A percentile compares a stretch with the other conserved stretches of the same genome.
Evolutionary conservation across 139 green algal species (phyloP).

Genomic region (Yamagishiella unicocca): DNA sequence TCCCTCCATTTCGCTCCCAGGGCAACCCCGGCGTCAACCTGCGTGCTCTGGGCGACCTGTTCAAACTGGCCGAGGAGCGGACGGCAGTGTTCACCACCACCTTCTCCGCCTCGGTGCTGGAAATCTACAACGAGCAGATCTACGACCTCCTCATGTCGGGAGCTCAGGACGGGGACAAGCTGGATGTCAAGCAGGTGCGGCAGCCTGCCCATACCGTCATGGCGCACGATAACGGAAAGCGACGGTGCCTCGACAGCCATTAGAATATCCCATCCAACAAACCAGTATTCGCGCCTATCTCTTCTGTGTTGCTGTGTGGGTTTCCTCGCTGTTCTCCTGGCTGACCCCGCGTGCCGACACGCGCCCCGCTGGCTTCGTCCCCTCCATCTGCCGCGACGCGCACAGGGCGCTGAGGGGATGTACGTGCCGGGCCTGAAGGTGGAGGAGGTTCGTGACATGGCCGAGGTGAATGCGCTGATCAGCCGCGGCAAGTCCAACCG

Average conservation of each 20-base stretch:
- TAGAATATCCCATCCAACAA: too few relatives aligned
- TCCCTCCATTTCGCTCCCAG: too few relatives aligned
- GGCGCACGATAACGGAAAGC: too few relatives aligned
- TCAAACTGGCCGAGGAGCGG: constrained; percentile 73
- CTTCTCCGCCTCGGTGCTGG: constrained; percentile 75
- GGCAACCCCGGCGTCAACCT: constrained; percentile 84
- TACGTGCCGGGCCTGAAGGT: constrained; percentile 64
- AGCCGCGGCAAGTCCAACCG: constrained; percentile 68
- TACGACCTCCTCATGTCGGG: constrained; percentile 69
- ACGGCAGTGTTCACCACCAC: constrained; percentile 56
- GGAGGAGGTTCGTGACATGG: constrained; percentile 58
- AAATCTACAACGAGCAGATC: constrained; percentile 88
- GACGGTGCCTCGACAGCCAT: not conserved
- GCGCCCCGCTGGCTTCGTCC: too few relatives aligned
- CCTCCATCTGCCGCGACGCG: too few relatives aligned
- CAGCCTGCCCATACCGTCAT: too few relatives aligned
- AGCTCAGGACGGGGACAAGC: constrained; percentile 69
- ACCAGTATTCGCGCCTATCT: too few relatives aligned
- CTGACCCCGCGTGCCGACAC: too few relatives aligned
- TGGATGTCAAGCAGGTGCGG: constrained; percentile 73
- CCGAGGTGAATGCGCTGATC: constrained; percentile 62
- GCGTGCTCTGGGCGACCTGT: constrained; percentile 86
- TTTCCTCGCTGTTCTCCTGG: too few relatives aligned
- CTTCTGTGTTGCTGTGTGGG: too few relatives aligned
- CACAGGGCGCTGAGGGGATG: constrained; percentile 64